Conservation (phyloP, 768 basidiomycete species). For the Xerocomus potaroensis region DNA sequence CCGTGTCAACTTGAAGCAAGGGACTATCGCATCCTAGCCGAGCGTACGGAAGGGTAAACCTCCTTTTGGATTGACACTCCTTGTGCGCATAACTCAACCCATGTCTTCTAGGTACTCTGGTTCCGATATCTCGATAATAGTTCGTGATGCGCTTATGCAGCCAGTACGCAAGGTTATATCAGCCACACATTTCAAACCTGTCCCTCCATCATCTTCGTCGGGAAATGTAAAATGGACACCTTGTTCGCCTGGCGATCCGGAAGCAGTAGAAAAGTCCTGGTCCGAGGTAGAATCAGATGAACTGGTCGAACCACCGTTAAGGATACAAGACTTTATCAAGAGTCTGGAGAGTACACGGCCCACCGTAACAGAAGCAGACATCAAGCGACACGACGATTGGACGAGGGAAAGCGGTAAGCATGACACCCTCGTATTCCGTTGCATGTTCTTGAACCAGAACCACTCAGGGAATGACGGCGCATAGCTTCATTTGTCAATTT, state of each 20-base stretch:
- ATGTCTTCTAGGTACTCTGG: conserved; percentile 70
- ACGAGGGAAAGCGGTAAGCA: conserved; percentile 75
- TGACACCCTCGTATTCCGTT: no score
- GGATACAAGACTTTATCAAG: conserved; percentile 74
- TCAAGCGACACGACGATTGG: conserved; percentile 79
- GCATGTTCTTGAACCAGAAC: neutral
- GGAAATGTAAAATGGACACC: conserved; percentile 74
- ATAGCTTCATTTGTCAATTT: conserved; percentile 11
- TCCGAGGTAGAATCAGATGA: conserved; percentile 84
- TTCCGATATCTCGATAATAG: conserved; percentile 90
- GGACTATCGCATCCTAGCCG: conserved; percentile 79
- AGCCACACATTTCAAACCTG: conserved; percentile 89
- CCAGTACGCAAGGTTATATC: conserved; percentile 94
- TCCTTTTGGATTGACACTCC: no score
- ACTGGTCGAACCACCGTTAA: conserved; percentile 83
- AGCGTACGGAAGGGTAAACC: conserved; percentile 76
- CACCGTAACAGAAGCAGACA: conserved; percentile 86
- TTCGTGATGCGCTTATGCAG: conserved; percentile 97
- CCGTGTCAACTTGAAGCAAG: conserved; percentile 76
- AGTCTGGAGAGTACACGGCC: conserved; percentile 75
- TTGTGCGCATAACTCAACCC: neutral
- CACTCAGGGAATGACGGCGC: conserved; percentile 31
- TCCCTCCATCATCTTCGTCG: conserved; percentile 24
- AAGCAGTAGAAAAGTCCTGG: conserved; percentile 87
- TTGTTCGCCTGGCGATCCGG: conserved; percentile 89